Conservation (phyloP, 257 asterid genomes). For the Euphrasia confusa region DNA sequence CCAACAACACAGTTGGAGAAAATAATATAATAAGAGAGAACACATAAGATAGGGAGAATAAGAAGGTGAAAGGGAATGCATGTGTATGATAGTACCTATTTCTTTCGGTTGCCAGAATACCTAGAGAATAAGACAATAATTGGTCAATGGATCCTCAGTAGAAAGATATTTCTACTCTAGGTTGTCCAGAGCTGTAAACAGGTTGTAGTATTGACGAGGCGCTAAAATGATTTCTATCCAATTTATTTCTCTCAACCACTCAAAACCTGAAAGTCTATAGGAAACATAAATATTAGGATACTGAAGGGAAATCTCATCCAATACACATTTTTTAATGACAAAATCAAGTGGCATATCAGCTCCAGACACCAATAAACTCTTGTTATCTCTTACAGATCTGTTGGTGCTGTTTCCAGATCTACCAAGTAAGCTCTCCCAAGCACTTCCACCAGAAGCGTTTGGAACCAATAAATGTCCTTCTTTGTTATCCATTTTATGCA, state of each 20-base stretch:
- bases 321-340: constrained; percentile 68
- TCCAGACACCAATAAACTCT: constrained; percentile 42
- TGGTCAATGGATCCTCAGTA: not conserved
- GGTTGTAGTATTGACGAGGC: constrained; percentile 17
- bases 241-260: constrained; percentile 12
- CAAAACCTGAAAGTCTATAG: constrained; percentile 3
- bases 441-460: constrained; percentile 55
- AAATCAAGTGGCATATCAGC: constrained; percentile 86
- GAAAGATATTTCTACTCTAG: constrained; percentile 10
- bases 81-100: not conserved
- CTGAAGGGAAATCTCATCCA: constrained; percentile 91
- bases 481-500: constrained; percentile 26
- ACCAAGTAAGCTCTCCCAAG: constrained; percentile 83
- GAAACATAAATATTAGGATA: constrained; percentile 51
- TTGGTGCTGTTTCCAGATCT: constrained; percentile 38
- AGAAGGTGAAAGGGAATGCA: too few species aligned
- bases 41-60: not conserved
- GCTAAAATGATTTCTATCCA: constrained; percentile 12
- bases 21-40: too few species aligned
- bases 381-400: constrained; percentile 32
- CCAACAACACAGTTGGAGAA: constrained; percentile 4
- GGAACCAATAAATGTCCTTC: constrained; percentile 28
- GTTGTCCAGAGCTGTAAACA: constrained; percentile 15
- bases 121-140: not conserved
- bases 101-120: not conserved